A percentile compares a stretch with the other conserved stretches of the same genome.
Evolutionary conservation across 805 yeast genomes (phyloP).

Genomic region (Candida corydali): DNA sequence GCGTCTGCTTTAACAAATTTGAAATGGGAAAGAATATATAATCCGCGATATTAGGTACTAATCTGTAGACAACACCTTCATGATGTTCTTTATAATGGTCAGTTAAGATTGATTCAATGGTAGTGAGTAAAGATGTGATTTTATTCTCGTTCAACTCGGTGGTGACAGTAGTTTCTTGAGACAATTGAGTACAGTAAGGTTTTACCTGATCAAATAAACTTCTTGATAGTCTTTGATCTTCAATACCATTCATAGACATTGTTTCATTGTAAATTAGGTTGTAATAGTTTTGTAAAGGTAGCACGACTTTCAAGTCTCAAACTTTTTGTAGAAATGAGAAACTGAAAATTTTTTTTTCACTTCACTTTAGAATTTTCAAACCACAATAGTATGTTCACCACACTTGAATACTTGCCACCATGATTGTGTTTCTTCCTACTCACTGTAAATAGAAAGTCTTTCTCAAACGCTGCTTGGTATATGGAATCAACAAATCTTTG

Average conservation of each 20-base stretch:
- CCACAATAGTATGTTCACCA: neutral
- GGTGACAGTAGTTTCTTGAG: constrained; percentile 18
- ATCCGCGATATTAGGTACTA: constrained; percentile 34
- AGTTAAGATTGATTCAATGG: constrained; percentile 7
- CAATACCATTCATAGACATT: neutral
- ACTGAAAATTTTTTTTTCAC: neutral
- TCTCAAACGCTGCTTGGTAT: neutral
- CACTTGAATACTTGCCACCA: neutral
- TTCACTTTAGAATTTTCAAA: neutral
- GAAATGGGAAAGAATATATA: constrained; percentile 39
- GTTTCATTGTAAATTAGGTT: constrained; percentile 3
- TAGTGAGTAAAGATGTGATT: constrained; percentile 4
- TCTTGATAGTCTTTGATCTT: constrained; percentile 16
- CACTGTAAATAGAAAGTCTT: no score
- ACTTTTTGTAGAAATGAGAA: neutral
- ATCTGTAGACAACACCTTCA: constrained; percentile 13
- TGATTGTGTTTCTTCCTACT: no score
- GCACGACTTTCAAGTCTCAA: constrained; percentile 1
- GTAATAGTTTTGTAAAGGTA: neutral
- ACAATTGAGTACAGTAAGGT: constrained; percentile 27
- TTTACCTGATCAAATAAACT: constrained; percentile 24
- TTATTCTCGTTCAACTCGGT: constrained; percentile 8
- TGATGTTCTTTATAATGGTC: constrained; percentile 1
- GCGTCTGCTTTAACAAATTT: constrained; percentile 24
- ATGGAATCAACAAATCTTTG: constrained; percentile 6